Percentiles rank a stretch among this genome's conserved stretches.
Conservation (phyloP, 108 stramenopile species). For the Chaetoceros muelleri region DNA sequence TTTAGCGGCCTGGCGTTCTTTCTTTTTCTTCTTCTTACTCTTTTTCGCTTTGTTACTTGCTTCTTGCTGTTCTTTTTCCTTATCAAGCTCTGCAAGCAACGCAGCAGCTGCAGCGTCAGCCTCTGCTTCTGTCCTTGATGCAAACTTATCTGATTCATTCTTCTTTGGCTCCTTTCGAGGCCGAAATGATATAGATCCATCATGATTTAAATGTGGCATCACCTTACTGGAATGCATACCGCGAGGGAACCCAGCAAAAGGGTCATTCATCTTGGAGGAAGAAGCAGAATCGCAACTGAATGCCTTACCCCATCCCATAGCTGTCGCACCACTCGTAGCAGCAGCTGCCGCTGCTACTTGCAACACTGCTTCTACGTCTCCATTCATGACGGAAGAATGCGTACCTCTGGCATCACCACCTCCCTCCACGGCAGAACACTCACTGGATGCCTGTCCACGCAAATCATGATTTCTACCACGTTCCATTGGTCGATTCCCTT, state of each 20-base stretch:
- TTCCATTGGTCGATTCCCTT: not conserved
- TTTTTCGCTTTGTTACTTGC: constrained; percentile 50
- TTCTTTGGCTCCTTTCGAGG: constrained; percentile 5
- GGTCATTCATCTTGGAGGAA: not conserved
- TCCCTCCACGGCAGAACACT: not conserved
- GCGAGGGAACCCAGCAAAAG: no score
- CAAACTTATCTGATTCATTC: constrained; percentile 8
- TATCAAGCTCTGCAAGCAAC: constrained; percentile 78
- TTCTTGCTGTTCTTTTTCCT: constrained; percentile 54
- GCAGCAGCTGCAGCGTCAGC: constrained; percentile 84
- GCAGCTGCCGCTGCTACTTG: constrained; percentile 40
- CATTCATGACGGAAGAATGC: constrained; percentile 17
- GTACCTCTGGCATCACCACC: not conserved
- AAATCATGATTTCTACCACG: not conserved
- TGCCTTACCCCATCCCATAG: not conserved
- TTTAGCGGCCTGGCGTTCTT: constrained; percentile 11
- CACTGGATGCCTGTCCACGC: not conserved
- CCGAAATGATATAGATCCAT: constrained; percentile 5
- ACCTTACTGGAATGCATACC: not conserved
- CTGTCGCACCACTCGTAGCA: constrained; percentile 12
- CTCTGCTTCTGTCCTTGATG: constrained; percentile 38
- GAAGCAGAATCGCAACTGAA: not conserved
- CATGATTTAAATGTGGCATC: not conserved
- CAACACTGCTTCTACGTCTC: constrained; percentile 41
- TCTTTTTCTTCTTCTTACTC: constrained; percentile 77